Evolutionary conservation across 129 eudicot species (phyloP).

Genomic region (Centaurea solstitialis): DNA sequence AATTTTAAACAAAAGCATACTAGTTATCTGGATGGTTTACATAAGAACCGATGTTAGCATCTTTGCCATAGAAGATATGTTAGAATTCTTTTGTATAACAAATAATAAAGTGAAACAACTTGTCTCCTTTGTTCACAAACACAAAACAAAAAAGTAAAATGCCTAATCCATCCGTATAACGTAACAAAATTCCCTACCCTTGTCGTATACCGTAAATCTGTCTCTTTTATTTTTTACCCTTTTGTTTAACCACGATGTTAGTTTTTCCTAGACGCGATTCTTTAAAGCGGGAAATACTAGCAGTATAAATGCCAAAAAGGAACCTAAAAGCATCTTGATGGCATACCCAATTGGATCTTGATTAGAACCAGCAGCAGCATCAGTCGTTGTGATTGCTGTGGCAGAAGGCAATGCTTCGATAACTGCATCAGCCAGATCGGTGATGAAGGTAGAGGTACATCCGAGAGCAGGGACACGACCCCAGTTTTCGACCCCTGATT

Average conservation of each 20-base stretch:
- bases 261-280: conserved; percentile 31
- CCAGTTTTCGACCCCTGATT: conserved; percentile 88
- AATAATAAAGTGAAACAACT: neutral
- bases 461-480: conserved; percentile 99
- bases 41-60: neutral
- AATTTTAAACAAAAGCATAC: neutral
- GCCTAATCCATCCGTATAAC: neutral
- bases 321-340: conserved; percentile 75
- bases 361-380: conserved; percentile 16
- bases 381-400: conserved; percentile 46
- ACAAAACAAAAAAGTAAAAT: neutral
- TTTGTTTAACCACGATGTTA: conserved; percentile 3
- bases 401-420: conserved; percentile 94
- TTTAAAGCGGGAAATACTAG: conserved; percentile 71
- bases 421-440: conserved; percentile 94
- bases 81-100: neutral
- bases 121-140: neutral
- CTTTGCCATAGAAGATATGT: neutral
- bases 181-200: conserved; percentile 7
- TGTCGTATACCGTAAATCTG: neutral
- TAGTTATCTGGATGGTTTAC: neutral
- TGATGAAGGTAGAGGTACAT: conserved; percentile 67
- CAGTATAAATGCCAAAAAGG: conserved; percentile 73
- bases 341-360: conserved; percentile 49
- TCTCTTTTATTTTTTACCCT: conserved; percentile 10